phyloP scores from a whole-genome alignment of 495 filamentous ascomycete genomes.

The Lineolata rhizophorae region DNA sequence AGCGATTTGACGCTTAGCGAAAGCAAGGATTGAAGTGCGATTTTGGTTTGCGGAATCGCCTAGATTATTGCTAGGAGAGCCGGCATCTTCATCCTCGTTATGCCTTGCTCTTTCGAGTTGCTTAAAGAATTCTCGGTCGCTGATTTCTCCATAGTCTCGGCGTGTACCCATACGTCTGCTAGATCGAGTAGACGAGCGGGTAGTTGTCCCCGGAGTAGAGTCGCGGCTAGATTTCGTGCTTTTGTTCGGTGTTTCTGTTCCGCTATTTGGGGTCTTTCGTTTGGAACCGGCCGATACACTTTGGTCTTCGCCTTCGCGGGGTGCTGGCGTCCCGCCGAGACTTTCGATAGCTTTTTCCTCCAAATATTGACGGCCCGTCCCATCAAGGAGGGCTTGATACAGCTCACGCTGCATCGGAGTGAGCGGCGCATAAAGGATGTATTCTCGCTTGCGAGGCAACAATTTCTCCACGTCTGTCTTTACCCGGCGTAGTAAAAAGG shows the following conservation, averaged over 20 bases:
- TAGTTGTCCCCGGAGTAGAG: conserved; percentile 38
- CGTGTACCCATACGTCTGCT: conserved; percentile 27
- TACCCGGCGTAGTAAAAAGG: conserved; percentile 67
- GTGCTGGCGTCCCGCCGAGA: conserved; percentile 11
- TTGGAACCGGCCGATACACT: conserved; percentile 23
- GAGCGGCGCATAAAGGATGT: conserved; percentile 79
- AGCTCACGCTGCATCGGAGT: conserved; percentile 74
- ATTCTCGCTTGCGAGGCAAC: conserved; percentile 90
- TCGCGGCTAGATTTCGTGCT: conserved; percentile 48
- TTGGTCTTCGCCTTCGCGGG: too few relatives aligned
- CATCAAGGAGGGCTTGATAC: conserved; percentile 66
- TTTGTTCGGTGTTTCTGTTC: conserved; percentile 29
- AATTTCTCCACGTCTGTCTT: conserved; percentile 82
- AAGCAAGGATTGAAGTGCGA: conserved; percentile 32
- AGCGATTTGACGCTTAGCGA: conserved; percentile 70
- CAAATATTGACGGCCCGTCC: conserved; percentile 56
- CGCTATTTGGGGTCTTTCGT: conserved; percentile 25
- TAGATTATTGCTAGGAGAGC: too few relatives aligned
- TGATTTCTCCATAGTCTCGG: conserved; percentile 49
- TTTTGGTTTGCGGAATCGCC: background rate
- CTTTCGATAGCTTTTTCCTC: conserved; percentile 68
- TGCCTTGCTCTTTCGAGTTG: conserved; percentile 42
- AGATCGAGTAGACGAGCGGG: conserved; percentile 10
- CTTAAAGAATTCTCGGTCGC: conserved; percentile 45
- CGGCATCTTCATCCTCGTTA: too few relatives aligned